Conservation (phyloP, 106 monocot genomes). For the Triglochin maritima region DNA sequence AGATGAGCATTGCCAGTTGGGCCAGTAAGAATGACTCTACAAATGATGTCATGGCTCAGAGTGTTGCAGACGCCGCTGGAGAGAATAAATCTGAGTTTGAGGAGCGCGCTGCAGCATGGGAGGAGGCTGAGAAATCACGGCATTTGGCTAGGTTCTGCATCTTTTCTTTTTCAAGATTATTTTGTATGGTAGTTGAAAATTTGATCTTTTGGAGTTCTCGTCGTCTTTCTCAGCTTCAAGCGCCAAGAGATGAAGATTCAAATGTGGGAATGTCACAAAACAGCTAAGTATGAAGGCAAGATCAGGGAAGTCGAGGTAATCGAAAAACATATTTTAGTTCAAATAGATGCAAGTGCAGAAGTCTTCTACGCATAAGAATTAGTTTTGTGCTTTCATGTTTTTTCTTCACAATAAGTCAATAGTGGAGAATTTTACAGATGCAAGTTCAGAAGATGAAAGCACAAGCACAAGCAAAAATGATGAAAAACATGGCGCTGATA, state of each 20-base stretch:
- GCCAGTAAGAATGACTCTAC: conserved; percentile 42
- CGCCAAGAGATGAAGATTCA: conserved; percentile 42
- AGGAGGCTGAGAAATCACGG: conserved; percentile 67
- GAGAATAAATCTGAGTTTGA: conserved; percentile 29
- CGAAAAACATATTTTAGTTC: not conserved
- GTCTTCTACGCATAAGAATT: not conserved
- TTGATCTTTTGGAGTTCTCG: not conserved
- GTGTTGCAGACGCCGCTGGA: conserved; percentile 13
- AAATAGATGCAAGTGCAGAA: not conserved
- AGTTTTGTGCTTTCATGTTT: not conserved
- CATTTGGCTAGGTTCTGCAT: conserved; percentile 46
- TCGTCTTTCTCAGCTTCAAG: conserved; percentile 27
- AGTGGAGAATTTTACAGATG: conserved; percentile 23
- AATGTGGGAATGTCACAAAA: conserved; percentile 45
- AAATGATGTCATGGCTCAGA: conserved; percentile 2
- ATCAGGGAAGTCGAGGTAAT: conserved; percentile 27
- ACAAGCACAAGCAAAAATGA: conserved; percentile 36
- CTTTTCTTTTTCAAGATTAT: not conserved
- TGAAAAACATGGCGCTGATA: conserved; percentile 21
- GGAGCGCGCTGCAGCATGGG: conserved; percentile 61
- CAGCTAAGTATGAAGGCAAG: conserved; percentile 36
- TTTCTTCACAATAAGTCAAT: not conserved
- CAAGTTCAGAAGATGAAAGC: conserved; percentile 45
- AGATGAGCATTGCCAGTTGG: conserved; percentile 88
- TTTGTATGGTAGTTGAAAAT: too few relatives aligned